Percentiles rank a stretch among this genome's conserved stretches.
Evolutionary conservation across 768 basidiomycete genomes (phyloP).

Genomic region (Neoboletus magnificus): DNA sequence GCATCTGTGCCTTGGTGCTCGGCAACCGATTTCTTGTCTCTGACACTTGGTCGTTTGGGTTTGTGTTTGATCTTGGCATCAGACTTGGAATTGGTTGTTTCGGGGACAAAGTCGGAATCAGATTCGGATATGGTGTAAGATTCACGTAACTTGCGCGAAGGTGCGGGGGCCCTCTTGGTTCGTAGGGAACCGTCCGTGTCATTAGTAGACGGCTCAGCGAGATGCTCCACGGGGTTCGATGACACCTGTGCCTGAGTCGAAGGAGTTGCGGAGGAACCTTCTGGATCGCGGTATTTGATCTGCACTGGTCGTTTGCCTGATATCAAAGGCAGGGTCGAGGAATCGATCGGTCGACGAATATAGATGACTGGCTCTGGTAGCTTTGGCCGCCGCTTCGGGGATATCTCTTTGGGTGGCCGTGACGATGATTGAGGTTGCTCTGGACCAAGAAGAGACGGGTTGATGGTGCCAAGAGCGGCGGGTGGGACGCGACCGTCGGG

Average conservation of each 20-base stretch:
- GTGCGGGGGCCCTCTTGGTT: constrained; percentile 3
- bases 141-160: constrained; percentile 20
- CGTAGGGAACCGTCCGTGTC: not conserved
- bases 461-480: constrained; percentile 19
- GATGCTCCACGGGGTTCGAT: not conserved
- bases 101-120: constrained; percentile 15
- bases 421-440: constrained; percentile 2
- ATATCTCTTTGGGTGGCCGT: not conserved
- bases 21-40: not conserved
- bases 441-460: constrained; percentile 29
- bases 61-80: not conserved
- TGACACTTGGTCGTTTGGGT: not conserved
- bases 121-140: not conserved
- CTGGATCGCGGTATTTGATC: constrained; percentile 30
- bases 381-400: constrained; percentile 8
- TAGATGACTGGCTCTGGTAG: constrained; percentile 29
- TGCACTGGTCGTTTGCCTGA: constrained; percentile 25
- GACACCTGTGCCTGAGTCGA: not conserved
- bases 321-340: constrained; percentile 16
- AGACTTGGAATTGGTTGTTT: not conserved
- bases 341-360: constrained; percentile 27
- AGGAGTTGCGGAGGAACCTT: not conserved
- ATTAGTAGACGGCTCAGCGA: not conserved
- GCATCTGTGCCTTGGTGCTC: not conserved
- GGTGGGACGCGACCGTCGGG: not conserved